A percentile compares a stretch with the other conserved stretches of the same genome.
phyloP scores from a whole-genome alignment of 23 red algal genomes.

The Gracilaria domingensis region DNA sequence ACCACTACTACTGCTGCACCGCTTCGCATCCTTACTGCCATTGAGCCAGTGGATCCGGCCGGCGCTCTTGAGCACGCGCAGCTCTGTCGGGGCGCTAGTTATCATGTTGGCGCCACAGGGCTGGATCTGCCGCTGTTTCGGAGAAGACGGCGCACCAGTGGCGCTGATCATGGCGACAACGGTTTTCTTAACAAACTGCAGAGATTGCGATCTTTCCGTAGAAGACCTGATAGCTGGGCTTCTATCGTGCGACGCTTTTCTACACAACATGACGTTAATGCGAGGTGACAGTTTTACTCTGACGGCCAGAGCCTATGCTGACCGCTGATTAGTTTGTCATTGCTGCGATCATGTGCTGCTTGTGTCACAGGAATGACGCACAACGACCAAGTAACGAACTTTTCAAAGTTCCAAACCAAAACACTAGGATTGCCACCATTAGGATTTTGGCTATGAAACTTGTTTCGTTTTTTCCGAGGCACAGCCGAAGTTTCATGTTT shows the following conservation, averaged over 20 bases:
- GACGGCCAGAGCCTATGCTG: no score
- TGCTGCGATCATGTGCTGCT: no score
- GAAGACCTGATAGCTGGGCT: background rate
- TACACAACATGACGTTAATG: background rate
- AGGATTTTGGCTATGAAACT: no score
- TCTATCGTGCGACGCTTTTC: constrained; percentile 28
- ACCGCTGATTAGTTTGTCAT: no score
- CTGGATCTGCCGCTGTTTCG: constrained; percentile 18
- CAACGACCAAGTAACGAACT: no score
- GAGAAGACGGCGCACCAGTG: background rate
- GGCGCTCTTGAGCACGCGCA: constrained; percentile 8
- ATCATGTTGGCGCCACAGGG: background rate
- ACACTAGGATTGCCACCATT: no score
- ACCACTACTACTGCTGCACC: background rate
- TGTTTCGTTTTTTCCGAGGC: no score
- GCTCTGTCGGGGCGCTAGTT: background rate
- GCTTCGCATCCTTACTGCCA: constrained; percentile 64
- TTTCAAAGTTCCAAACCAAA: no score
- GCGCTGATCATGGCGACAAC: background rate
- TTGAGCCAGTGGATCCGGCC: constrained; percentile 56
- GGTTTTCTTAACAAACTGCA: constrained; percentile 20
- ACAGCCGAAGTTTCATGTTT: no score
- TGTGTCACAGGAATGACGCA: no score
- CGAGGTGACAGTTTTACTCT: background rate
- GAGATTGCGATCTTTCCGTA: constrained; percentile 1